A percentile compares a stretch with the other conserved stretches of the same genome.
Evolutionary conservation across 768 basidiomycete species (phyloP).

Genomic region (Chalciporus piperatus): DNA sequence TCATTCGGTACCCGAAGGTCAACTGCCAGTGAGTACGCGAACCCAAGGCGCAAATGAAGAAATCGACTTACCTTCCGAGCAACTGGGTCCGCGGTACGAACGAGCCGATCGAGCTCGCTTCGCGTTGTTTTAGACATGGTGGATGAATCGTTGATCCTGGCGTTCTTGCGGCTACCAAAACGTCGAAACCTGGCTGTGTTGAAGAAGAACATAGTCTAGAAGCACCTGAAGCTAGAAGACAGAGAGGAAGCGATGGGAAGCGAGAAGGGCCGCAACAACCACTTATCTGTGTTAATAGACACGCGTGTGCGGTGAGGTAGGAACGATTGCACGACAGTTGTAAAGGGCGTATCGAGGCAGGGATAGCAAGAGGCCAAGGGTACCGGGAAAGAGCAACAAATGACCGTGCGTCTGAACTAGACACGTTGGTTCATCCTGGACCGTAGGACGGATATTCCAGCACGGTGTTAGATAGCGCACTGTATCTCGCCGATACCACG

Average conservation of each 20-base stretch:
- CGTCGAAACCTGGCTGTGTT: conserved; percentile 30
- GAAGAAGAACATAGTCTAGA: conserved; percentile 27
- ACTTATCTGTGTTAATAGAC: conserved; percentile 20
- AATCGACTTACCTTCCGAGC: conserved; percentile 51
- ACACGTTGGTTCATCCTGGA: background rate
- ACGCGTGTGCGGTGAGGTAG: conserved; percentile 22
- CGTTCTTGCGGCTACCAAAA: conserved; percentile 45
- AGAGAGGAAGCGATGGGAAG: conserved; percentile 24
- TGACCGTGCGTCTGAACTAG: no score
- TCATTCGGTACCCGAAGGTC: background rate
- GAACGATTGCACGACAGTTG: background rate
- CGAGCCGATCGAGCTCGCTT: conserved; percentile 66
- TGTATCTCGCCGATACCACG: conserved; percentile 1
- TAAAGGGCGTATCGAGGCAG: background rate
- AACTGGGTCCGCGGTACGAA: conserved; percentile 52
- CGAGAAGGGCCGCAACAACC: conserved; percentile 19
- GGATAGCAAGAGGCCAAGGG: background rate
- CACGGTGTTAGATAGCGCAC: background rate
- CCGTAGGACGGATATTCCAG: background rate
- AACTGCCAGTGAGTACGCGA: conserved; percentile 37
- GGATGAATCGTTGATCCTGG: conserved; percentile 41
- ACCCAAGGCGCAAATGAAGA: conserved; percentile 33
- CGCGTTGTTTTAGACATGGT: conserved; percentile 51
- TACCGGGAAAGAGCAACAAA: background rate
- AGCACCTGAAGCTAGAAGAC: background rate